A percentile compares a stretch with the other conserved stretches of the same genome.
Evolutionary conservation across 345 rosid species (phyloP).

Genomic region (Gossypium anomalum): DNA sequence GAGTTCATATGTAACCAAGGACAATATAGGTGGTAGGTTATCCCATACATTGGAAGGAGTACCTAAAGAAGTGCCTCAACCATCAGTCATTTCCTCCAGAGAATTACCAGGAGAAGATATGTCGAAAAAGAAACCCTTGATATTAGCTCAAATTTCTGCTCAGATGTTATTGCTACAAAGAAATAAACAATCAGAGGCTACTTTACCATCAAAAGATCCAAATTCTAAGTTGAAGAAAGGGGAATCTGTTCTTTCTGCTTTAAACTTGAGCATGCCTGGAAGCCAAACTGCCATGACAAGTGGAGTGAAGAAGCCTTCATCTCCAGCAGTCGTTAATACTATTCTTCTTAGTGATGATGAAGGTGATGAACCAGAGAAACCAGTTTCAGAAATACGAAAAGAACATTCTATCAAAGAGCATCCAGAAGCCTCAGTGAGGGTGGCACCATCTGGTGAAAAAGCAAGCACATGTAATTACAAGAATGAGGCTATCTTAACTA

Average conservation of each 20-base stretch:
- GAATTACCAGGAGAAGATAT: slow-evolving; percentile 38
- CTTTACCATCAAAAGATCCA: slow-evolving; percentile 25
- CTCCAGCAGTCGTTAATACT: slow-evolving; percentile 34
- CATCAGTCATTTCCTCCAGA: slow-evolving; percentile 29
- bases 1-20: slow-evolving; percentile 47
- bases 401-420: slow-evolving; percentile 21
- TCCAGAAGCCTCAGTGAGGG: slow-evolving; percentile 26
- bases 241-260: slow-evolving; percentile 27
- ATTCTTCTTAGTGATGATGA: slow-evolving; percentile 87
- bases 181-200: slow-evolving; percentile 30
- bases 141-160: slow-evolving; percentile 21
- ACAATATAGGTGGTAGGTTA: slow-evolving; percentile 35
- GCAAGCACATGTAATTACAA: slow-evolving; percentile 22
- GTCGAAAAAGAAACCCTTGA: slow-evolving; percentile 25
- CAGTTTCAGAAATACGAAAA: slow-evolving; percentile 30
- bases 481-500: slow-evolving; percentile 20
- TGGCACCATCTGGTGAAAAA: slow-evolving; percentile 29
- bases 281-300: slow-evolving; percentile 22
- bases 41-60: slow-evolving; percentile 36
- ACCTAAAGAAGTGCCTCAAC: slow-evolving; percentile 33
- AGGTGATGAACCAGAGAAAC: slow-evolving; percentile 45
- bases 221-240: slow-evolving; percentile 27
- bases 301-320: slow-evolving; percentile 35
- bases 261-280: slow-evolving; percentile 28
- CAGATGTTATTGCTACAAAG: slow-evolving; percentile 23